phyloP scores from a whole-genome alignment of 2,329 filamentous ascomycete species.

The Xylaria sp. region DNA sequence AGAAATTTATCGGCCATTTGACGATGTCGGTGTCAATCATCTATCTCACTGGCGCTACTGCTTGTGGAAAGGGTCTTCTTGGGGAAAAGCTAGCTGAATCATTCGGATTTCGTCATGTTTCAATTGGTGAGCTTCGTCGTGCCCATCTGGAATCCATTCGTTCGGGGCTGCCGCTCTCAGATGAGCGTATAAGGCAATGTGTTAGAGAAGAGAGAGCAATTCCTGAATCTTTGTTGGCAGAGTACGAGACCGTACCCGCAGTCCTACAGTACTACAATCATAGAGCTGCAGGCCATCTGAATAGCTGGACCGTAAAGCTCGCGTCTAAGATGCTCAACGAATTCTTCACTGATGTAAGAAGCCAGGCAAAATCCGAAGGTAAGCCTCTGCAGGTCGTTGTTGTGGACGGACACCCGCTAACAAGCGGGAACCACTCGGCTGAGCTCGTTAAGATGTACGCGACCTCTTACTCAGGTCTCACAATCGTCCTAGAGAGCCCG shows the following conservation, averaged over 20 bases:
- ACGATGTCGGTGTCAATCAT: conserved; percentile 33
- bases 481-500: conserved; percentile 24
- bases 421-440: background rate
- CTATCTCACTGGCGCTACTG: conserved; percentile 30
- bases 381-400: conserved; percentile 11
- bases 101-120: conserved; percentile 35
- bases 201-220: background rate
- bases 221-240: background rate
- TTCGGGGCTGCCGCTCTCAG: background rate
- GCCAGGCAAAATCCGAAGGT: background rate
- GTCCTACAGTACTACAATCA: conserved; percentile 20
- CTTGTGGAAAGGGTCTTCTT: conserved; percentile 33
- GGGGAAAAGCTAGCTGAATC: conserved; percentile 25
- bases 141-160: background rate
- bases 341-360: background rate
- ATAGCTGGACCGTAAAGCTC: background rate
- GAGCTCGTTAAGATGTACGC: background rate
- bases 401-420: conserved; percentile 28
- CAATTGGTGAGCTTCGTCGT: conserved; percentile 24
- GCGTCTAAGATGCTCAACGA: conserved; percentile 15
- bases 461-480: background rate
- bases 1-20: background rate
- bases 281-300: background rate
- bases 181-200: conserved; percentile 1
- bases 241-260: background rate